Evolutionary conservation across 2,329 filamentous ascomycete species (phyloP), one percentile per base, ranked within the genome.

Genomic region (Onygena corvina): DNA sequence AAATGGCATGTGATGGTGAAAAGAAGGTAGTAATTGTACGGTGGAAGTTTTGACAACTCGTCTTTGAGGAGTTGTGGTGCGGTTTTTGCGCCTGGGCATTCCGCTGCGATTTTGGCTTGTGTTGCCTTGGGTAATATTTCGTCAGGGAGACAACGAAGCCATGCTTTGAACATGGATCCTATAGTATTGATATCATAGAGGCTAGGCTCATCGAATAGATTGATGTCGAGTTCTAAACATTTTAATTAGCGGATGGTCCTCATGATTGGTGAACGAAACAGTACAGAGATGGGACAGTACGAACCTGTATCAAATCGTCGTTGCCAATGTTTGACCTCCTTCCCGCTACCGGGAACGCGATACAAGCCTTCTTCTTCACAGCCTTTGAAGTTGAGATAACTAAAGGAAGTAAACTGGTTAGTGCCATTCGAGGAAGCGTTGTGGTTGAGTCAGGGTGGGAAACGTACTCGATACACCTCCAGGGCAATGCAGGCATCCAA

Each of bases 1-100:
- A 96, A 80, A 60, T 96, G 90, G 67, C 90, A 95, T 29, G 90
- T 96, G 58, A 95, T 94, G 59, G 90, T 90, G 64, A 96, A 96
- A 4, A 96, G 80, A 11, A 96, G 82, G 62, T 96, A 95, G 69
- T 96, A 96, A 69, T 95, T 94, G 73, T 92, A 95, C 0, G 90
- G 90, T 4, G 90, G 86, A n/a, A 96, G 75, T 58, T 86, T 89
- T 1, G 90, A 94, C 2, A 96, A 79, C 65, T 94, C 87, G 56
- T 95, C 88, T 57, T 93, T 82, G 50, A 96, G 76, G 66, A 92
- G 64, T 62, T 93, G 84, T 0, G 90, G 89, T 3, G 90, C 88
- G 42, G 77, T 79, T 47, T 85, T 86, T 36, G 86, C 79, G 8
- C 85, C 85, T 47, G 80, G 76, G 62, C 87, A 93, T 64, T 93